phyloP scores from a whole-genome alignment of 148 eudicot species.

The Amaranthus hypochondriacus region DNA sequence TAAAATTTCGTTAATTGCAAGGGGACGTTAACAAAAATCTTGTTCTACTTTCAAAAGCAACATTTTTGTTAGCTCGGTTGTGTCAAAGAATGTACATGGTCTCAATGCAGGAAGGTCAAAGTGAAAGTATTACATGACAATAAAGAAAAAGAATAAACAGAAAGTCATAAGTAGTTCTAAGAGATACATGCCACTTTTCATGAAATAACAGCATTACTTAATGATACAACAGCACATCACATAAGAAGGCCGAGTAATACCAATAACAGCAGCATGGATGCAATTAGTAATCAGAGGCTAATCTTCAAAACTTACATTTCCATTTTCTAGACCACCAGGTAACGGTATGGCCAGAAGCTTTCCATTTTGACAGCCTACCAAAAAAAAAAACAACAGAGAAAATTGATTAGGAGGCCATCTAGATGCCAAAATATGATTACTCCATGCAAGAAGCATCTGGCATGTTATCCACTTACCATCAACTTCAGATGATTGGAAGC shows the following conservation, averaged over 20 bases:
- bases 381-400: slow-evolving; percentile 25
- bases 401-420: not conserved
- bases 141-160: not conserved
- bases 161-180: not conserved
- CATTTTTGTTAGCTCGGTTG: too few species aligned
- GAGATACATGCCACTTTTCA: not conserved
- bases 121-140: not conserved
- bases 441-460: slow-evolving; percentile 1
- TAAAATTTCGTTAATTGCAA: too few species aligned
- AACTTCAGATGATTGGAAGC: slow-evolving; percentile 59
- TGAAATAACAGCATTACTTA: not conserved
- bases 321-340: slow-evolving; percentile 59
- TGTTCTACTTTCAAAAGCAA: too few species aligned
- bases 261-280: not conserved
- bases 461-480: slow-evolving; percentile 56
- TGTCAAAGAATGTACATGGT: too few species aligned
- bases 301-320: slow-evolving; percentile 50
- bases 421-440: not conserved
- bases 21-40: too few species aligned
- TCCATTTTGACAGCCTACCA: slow-evolving; percentile 63
- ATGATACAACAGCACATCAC: not conserved
- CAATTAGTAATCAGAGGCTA: not conserved
- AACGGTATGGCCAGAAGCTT: slow-evolving; percentile 39
- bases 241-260: not conserved
- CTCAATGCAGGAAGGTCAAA: too few species aligned